Evolutionary conservation across 371 early-diverging fungal genomes (phyloP).

Genomic region (Lichtheimia corymbifera): DNA sequence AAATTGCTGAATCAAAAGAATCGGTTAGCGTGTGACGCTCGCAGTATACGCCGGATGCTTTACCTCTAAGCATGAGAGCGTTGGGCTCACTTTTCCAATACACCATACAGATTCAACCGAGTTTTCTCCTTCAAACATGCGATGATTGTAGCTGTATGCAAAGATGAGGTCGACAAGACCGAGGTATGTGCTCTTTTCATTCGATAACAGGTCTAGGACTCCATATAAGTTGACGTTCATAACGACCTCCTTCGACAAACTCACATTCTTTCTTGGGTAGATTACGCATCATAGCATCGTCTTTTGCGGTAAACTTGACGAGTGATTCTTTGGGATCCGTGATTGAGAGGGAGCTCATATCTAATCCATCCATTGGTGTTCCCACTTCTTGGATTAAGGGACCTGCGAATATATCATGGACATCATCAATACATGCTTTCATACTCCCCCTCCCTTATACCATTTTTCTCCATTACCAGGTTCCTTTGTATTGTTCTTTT

Average conservation of each 20-base stretch:
- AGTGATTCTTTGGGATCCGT: conserved; percentile 28
- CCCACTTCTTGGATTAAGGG: conserved; percentile 41
- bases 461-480: neutral
- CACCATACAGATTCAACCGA: conserved; percentile 93
- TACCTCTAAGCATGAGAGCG: conserved; percentile 81
- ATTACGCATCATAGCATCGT: conserved; percentile 71
- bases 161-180: conserved; percentile 90
- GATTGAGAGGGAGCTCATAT: conserved; percentile 32
- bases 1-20: conserved; percentile 52
- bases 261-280: conserved; percentile 82
- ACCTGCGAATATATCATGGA: conserved; percentile 11
- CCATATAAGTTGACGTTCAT: neutral
- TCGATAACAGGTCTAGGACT: conserved; percentile 56
- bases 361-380: conserved; percentile 24
- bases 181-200: conserved; percentile 72
- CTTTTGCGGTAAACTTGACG: conserved; percentile 67
- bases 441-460: neutral
- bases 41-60: conserved; percentile 9
- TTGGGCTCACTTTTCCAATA: conserved; percentile 81
- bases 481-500: conserved; percentile 39
- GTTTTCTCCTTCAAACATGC: conserved; percentile 82
- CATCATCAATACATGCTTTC: neutral
- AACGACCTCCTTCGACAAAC: neutral
- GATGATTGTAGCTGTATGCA: conserved; percentile 87
- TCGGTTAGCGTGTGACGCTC: neutral